These are phyloP conservation scores for Ceriops tagal DNA, from an alignment of 345 rosid genomes.

Conservation along the genomic window DNA sequence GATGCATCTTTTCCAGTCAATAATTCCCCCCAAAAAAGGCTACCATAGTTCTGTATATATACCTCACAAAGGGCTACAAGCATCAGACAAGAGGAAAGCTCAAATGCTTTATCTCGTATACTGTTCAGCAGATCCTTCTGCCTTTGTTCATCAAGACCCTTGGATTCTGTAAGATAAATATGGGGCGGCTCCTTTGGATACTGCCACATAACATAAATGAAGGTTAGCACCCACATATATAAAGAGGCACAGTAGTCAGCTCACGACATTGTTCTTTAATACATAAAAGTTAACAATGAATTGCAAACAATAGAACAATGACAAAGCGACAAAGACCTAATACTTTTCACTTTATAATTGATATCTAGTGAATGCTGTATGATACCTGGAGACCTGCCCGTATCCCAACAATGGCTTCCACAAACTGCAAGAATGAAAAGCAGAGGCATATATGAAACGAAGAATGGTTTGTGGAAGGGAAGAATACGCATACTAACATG, in stretches of 20 bases:
- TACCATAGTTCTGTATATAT: conserved; percentile 15
- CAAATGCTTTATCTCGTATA: conserved; percentile 52
- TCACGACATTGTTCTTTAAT: background rate
- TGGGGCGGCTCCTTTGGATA: conserved; percentile 73
- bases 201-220: conserved; percentile 31
- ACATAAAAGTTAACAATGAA: background rate
- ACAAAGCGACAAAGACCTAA: background rate
- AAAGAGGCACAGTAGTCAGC: background rate
- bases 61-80: conserved; percentile 91
- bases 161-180: conserved; percentile 61
- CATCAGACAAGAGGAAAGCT: conserved; percentile 67
- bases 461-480: no score
- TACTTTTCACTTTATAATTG: no score
- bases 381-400: conserved; percentile 57
- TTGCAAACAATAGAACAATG: background rate
- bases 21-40: background rate
- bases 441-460: background rate
- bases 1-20: background rate
- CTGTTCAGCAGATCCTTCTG: conserved; percentile 48
- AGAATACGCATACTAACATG: no score
- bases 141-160: conserved; percentile 82
- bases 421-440: conserved; percentile 54
- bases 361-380: background rate
- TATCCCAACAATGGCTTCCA: conserved; percentile 69
- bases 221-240: background rate